Conservation (phyloP, 139 green algal species). For the Pseudopediastrum boryanum region DNA sequence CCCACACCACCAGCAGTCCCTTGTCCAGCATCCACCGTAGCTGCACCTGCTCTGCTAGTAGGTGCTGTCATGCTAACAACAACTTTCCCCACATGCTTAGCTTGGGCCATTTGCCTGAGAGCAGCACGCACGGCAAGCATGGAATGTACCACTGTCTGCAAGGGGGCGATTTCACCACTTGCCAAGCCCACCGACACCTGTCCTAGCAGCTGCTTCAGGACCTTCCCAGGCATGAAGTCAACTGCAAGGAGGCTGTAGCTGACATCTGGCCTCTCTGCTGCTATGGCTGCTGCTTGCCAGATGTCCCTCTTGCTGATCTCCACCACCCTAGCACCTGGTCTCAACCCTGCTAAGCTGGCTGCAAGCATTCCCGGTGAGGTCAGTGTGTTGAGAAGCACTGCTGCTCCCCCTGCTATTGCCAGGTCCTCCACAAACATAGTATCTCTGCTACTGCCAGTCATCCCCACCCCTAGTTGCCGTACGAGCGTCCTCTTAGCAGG, state of each 20-base stretch:
- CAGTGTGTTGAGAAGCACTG: conserved; percentile 75
- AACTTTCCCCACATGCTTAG: conserved; percentile 84
- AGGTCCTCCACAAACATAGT: conserved; percentile 62
- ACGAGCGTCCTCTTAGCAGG: conserved; percentile 70
- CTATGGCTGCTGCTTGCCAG: conserved; percentile 61
- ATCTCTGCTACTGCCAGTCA: conserved; percentile 66
- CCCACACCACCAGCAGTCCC: conserved; percentile 8
- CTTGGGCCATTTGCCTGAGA: conserved; percentile 75
- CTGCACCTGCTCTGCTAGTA: conserved; percentile 7
- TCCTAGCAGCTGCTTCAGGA: conserved; percentile 47
- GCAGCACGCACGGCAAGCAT: conserved; percentile 52
- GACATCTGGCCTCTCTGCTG: conserved; percentile 77
- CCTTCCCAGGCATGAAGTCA: conserved; percentile 76
- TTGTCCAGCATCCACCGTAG: no score
- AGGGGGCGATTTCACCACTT: conserved; percentile 47
- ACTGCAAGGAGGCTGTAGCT: conserved; percentile 77
- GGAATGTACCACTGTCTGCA: conserved; percentile 53
- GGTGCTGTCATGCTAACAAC: conserved; percentile 54
- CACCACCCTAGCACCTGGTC: conserved; percentile 61
- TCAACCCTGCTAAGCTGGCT: conserved; percentile 62
- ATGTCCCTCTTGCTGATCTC: conserved; percentile 93
- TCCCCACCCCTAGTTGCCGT: conserved; percentile 50
- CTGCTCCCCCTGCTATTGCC: conserved; percentile 4
- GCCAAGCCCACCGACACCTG: conserved; percentile 50
- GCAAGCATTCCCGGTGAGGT: conserved; percentile 83